A percentile compares a stretch with the other conserved stretches of the same genome.
Evolutionary conservation across 495 filamentous ascomycete genomes (phyloP).

Genomic region (Hypoxylon fragiforme): DNA sequence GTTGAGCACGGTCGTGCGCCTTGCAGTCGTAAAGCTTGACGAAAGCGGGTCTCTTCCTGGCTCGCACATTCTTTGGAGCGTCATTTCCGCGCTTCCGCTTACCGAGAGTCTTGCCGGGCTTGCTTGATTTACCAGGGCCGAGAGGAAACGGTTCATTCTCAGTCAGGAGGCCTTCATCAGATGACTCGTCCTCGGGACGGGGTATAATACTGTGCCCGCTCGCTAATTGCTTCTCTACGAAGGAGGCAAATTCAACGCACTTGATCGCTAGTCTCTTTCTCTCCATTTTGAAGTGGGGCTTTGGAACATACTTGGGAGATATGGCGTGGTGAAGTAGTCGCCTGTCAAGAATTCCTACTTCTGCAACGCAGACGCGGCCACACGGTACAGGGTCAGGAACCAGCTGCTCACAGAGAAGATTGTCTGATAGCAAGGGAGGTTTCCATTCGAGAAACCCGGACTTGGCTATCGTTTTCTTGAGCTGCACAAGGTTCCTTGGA

Average conservation of each 20-base stretch:
- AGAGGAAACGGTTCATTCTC: not conserved
- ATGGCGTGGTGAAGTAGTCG: conserved; percentile 16
- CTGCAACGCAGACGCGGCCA: conserved; percentile 11
- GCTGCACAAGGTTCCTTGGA: not conserved
- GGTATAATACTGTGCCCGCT: conserved; percentile 6
- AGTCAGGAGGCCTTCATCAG: conserved; percentile 21
- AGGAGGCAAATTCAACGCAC: conserved; percentile 22
- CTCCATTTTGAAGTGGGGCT: conserved; percentile 27
- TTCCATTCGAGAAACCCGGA: conserved; percentile 20
- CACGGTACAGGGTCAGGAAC: not conserved
- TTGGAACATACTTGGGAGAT: conserved; percentile 22
- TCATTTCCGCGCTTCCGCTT: conserved; percentile 12
- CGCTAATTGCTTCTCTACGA: conserved; percentile 8
- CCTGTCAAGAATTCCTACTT: conserved; percentile 17
- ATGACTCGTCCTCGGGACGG: conserved; percentile 22
- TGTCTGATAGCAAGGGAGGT: conserved; percentile 6
- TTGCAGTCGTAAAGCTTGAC: conserved; percentile 22
- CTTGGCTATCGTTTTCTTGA: not conserved
- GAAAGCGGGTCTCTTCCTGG: conserved; percentile 12
- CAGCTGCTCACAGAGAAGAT: conserved; percentile 13
- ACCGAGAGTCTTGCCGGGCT: not conserved
- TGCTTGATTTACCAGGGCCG: too few relatives aligned
- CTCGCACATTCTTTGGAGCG: conserved; percentile 7
- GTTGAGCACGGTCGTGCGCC: conserved; percentile 18
- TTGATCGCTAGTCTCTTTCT: conserved; percentile 20